Conservation (phyloP, 805 yeast genomes). For the Kuraishia ogatae region DNA sequence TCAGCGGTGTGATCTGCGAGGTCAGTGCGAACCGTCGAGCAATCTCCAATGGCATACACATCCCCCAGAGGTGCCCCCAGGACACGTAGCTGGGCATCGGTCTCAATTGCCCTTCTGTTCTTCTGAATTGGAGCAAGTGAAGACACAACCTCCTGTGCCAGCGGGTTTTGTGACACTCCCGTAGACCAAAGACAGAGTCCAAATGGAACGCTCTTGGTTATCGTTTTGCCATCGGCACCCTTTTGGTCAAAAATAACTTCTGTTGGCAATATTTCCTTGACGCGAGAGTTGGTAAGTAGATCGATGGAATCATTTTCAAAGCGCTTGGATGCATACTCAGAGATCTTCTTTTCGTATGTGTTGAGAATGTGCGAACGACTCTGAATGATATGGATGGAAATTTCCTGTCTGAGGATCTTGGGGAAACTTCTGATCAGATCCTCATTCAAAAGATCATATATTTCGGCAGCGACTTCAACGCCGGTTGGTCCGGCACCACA, state of each 20-base stretch:
- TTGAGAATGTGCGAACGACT: constrained; percentile 60
- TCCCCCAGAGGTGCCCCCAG: constrained; percentile 61
- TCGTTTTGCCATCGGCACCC: constrained; percentile 30
- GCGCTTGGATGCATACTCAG: constrained; percentile 56
- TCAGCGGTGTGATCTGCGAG: constrained; percentile 47
- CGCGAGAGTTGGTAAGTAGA: constrained; percentile 56
- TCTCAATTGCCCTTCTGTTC: constrained; percentile 65
- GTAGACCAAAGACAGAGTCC: constrained; percentile 74
- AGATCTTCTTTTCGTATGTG: constrained; percentile 58
- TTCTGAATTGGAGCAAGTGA: constrained; percentile 39
- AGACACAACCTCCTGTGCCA: constrained; percentile 46
- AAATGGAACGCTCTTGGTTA: constrained; percentile 44
- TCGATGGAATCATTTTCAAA: constrained; percentile 57
- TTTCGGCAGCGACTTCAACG: constrained; percentile 67
- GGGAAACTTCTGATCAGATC: constrained; percentile 53
- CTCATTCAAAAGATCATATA: constrained; percentile 57
- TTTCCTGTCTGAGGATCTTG: constrained; percentile 48
- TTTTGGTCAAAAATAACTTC: constrained; percentile 50
- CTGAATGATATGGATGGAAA: constrained; percentile 62
- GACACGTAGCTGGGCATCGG: constrained; percentile 65
- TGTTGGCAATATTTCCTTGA: constrained; percentile 45
- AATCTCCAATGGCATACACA: constrained; percentile 67
- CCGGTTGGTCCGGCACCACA: constrained; percentile 79
- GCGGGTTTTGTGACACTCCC: constrained; percentile 60
- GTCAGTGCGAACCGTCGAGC: constrained; percentile 57